Evolutionary conservation across 2,329 filamentous ascomycete genomes (phyloP).

Genomic region (Shiraia sp.): DNA sequence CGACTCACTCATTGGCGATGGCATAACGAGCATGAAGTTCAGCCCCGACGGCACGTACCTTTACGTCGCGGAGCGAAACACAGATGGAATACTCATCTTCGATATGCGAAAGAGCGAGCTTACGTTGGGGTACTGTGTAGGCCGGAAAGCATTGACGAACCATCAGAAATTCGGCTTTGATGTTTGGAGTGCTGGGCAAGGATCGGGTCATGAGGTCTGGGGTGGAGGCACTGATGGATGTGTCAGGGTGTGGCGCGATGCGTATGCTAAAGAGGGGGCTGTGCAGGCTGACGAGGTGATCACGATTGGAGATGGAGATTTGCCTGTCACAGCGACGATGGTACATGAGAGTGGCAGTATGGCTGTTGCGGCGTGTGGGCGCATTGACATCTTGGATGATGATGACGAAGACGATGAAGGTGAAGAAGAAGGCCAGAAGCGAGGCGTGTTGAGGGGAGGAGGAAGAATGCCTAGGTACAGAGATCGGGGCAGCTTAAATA

Average conservation of each 20-base stretch:
- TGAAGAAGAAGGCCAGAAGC: too few species aligned
- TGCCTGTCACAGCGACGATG: constrained; percentile 27
- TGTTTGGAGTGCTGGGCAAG: constrained; percentile 42
- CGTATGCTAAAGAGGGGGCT: constrained; percentile 31
- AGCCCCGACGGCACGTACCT: constrained; percentile 62
- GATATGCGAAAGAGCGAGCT: constrained; percentile 61
- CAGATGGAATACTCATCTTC: constrained; percentile 60
- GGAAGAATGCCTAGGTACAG: constrained; percentile 13
- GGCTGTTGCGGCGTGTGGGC: constrained; percentile 30
- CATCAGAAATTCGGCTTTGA: constrained; percentile 63
- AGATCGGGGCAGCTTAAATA: constrained; percentile 30
- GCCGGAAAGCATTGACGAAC: constrained; percentile 51
- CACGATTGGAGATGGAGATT: constrained; percentile 10
- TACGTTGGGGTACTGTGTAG: constrained; percentile 54
- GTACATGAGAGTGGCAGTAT: constrained; percentile 28
- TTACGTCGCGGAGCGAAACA: constrained; percentile 61
- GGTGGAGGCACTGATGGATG: constrained; percentile 61
- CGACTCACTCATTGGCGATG: constrained; percentile 46
- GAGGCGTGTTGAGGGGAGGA: constrained; percentile 10
- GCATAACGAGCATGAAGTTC: constrained; percentile 62
- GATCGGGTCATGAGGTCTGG: constrained; percentile 59
- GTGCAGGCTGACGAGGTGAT: constrained; percentile 44
- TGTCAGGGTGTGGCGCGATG: constrained; percentile 49
- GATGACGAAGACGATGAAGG: too few species aligned
- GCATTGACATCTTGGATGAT: constrained; percentile 5